These are phyloP conservation scores for Colletotrichum tanaceti DNA, from an alignment of 2,329 filamentous ascomycete species.

Conservation along the genomic window DNA sequence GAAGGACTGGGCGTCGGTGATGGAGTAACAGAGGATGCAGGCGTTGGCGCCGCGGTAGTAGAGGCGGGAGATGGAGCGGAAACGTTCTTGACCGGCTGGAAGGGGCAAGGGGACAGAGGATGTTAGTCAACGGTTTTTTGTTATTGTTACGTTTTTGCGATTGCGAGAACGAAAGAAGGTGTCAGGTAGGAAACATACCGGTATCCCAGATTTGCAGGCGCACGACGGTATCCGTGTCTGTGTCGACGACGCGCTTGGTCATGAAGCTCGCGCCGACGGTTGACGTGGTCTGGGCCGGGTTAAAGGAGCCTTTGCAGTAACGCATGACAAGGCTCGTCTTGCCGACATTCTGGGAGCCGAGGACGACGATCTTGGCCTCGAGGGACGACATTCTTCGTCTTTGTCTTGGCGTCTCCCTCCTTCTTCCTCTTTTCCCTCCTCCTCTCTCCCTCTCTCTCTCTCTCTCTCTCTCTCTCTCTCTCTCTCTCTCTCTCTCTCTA, in stretches of 20 bases:
- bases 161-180: background rate
- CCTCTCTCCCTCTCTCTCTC: background rate
- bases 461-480: slow-evolving; percentile 3
- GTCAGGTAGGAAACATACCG: slow-evolving; percentile 55
- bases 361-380: slow-evolving; percentile 84
- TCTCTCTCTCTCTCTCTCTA: no score
- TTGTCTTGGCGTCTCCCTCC: no score
- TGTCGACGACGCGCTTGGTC: slow-evolving; percentile 83
- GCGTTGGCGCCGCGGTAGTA: slow-evolving; percentile 97
- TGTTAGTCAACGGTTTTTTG: background rate
- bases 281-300: slow-evolving; percentile 71
- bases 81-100: slow-evolving; percentile 88
- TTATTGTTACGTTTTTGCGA: background rate
- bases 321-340: slow-evolving; percentile 83
- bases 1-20: slow-evolving; percentile 87
- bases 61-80: slow-evolving; percentile 91
- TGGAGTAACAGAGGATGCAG: slow-evolving; percentile 93
- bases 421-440: no score
- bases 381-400: slow-evolving; percentile 65
- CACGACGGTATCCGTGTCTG: slow-evolving; percentile 85
- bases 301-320: slow-evolving; percentile 79
- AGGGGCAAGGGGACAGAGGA: background rate
- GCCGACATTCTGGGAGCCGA: slow-evolving; percentile 82
- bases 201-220: slow-evolving; percentile 98
- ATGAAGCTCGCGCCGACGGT: slow-evolving; percentile 86